A percentile compares a stretch with the other conserved stretches of the same genome.
Conservation (phyloP, 768 basidiomycete genomes). For the Boletus edulis region DNA sequence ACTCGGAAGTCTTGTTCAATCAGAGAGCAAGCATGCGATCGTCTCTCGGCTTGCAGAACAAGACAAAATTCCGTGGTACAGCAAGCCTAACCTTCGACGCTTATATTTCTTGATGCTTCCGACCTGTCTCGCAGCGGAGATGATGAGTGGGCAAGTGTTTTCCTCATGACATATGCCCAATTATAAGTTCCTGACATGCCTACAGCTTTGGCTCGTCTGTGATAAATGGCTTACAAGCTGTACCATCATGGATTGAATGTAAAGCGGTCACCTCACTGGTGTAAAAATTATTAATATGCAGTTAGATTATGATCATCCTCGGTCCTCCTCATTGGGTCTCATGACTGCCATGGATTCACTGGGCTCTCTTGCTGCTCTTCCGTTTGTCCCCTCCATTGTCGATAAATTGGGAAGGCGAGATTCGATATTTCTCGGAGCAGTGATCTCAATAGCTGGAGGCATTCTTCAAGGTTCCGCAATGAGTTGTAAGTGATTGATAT, state of each 20-base stretch:
- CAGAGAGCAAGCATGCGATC: constrained; percentile 4
- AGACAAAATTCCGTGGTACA: constrained; percentile 55
- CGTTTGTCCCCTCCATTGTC: constrained; percentile 26
- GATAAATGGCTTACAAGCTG: constrained; percentile 62
- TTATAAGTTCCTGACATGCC: background rate
- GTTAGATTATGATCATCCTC: constrained; percentile 52
- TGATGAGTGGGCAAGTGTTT: constrained; percentile 5
- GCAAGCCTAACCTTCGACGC: constrained; percentile 53
- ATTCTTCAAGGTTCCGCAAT: constrained; percentile 11
- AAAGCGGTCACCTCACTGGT: constrained; percentile 7
- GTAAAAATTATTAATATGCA: background rate
- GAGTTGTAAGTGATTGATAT: constrained; percentile 3
- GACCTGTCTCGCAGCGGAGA: constrained; percentile 15
- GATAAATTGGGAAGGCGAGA: constrained; percentile 10
- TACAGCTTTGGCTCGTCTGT: constrained; percentile 40
- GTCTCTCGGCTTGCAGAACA: constrained; percentile 28
- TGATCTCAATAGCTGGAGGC: constrained; percentile 3
- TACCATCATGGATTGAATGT: constrained; percentile 56
- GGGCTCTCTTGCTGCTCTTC: constrained; percentile 51
- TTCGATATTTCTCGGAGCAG: constrained; percentile 7
- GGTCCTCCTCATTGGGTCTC: constrained; percentile 50
- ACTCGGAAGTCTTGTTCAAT: background rate
- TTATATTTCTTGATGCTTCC: constrained; percentile 58
- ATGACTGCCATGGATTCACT: constrained; percentile 59
- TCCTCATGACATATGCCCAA: background rate